Evolutionary conservation across 371 early-diverging fungal species (phyloP).

Genomic region (Lichtheimia ramosa): DNA sequence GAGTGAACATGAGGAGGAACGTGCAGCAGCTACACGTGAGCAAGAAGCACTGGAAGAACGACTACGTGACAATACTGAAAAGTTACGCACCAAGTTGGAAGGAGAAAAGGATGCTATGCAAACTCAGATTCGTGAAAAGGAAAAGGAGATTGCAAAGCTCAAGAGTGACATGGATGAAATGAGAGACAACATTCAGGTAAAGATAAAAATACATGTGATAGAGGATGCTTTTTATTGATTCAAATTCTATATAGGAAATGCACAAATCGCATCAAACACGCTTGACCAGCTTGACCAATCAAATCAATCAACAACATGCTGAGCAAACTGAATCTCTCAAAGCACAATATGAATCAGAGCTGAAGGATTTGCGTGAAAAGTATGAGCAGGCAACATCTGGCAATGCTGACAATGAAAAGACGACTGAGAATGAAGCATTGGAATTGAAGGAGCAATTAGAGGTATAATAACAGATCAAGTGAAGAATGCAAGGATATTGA

Average conservation of each 20-base stretch:
- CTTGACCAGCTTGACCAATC: constrained; percentile 21
- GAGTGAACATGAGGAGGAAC: constrained; percentile 15
- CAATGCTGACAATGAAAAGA: constrained; percentile 1
- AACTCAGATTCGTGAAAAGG: constrained; percentile 16
- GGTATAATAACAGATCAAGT: background rate
- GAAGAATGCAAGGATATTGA: background rate
- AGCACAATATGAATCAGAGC: constrained; percentile 17
- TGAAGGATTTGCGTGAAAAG: constrained; percentile 10
- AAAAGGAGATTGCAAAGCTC: constrained; percentile 20
- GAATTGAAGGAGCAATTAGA: background rate
- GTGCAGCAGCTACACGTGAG: constrained; percentile 8
- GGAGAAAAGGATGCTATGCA: constrained; percentile 20
- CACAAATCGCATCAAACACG: constrained; percentile 30
- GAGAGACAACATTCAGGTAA: constrained; percentile 22
- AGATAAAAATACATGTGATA: background rate
- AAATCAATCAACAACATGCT: constrained; percentile 24
- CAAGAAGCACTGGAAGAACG: constrained; percentile 12
- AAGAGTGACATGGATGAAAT: constrained; percentile 24
- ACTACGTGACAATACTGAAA: constrained; percentile 18
- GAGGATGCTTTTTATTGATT: no score
- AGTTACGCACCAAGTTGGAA: constrained; percentile 24
- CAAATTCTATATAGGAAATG: constrained; percentile 12
- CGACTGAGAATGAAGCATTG: constrained; percentile 5
- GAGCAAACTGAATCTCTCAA: constrained; percentile 21
- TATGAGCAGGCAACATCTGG: constrained; percentile 9